Base-by-base conservation (phyloP, 2,329 filamentous ascomycete species). In the Colletotrichum higginsianum region DNA sequence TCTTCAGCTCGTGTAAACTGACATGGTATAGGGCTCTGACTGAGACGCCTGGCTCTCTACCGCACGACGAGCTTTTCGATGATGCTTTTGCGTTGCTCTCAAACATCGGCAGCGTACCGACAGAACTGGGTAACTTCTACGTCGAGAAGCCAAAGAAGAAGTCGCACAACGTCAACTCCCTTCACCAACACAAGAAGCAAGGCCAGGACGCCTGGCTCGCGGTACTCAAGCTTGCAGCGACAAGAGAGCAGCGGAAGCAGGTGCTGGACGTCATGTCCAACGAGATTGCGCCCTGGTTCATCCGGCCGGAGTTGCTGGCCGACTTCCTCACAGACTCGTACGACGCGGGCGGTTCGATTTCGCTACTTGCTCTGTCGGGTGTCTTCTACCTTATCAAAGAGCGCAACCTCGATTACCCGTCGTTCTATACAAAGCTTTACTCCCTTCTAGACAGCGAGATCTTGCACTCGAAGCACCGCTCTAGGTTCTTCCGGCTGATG, bases 241-340 rank as follows among this genome's bases (percentile, higher is more conserved):
- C 87, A 60, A 90, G 91, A 74, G 88, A 92, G 18, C 93, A 97
- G 79, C 91, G 93, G 62, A 98, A 98, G 80, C 85, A 86, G 60
- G 87, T 98, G 2, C 86, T 99, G 58, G 88, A 90, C 72, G 88
- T 93, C 73, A 92, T 97, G 83, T 91, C 94, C 2, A 89, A 89
- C 52, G 91, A 91, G 44, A 94, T 98, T 76, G 93, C 93, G 30
- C 95, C 96, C 0, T 97, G 94, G 93, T 98, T 98, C 82, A 88
- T 87, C 58, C 93, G 94, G 73, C 93, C 95, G 1, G 96, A 98
- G 78, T 87, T 97, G 50, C 88, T 99, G 44, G 95, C 98, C 87
- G 96, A 99, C 84, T 99, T 98, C 81, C 84, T 99, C 66, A 98
- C 95, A n/a, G 94, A 96, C 82, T 97, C 92, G 40, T 98, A 97